Base-by-base conservation (phyloP, 2,329 filamentous ascomycete genomes). In the Pseudofabraea citricarpa region DNA sequence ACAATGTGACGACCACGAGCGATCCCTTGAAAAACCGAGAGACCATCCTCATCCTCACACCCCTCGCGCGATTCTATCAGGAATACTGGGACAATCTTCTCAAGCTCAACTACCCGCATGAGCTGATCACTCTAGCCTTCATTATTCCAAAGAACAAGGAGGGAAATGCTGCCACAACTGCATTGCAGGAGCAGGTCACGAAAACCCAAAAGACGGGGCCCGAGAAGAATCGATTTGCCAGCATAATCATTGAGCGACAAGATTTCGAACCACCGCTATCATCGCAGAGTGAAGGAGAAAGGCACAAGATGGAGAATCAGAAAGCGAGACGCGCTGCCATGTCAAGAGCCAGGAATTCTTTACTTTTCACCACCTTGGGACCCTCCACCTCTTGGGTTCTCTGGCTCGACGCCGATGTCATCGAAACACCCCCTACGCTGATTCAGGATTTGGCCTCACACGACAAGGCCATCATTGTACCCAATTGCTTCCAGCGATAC, bases 21-120 rank as follows among this genome's bases (percentile, higher is more conserved):
- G 77, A 86, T 52, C 88, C 93, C 2, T 71, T 89, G 40, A 78
- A 74, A 49, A 93, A 95, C 62, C 73, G 80, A 53, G 93, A 98
- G 70, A 85, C 84, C 40, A 76, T 98, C 47, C 81, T 98, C 43
- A 87, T 98, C 60, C 77, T 98, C 48, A 96, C 93, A 1, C 93
- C 93, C 8, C 83, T 98, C 68, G 86, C 89, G 23, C 81, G 87
- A 50, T 98, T 97, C 74, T 97, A 96, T 67, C 83, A 87, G 56
- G 83, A 78, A 55, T 98, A 97, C 72, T 98, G 93, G 91, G 85
- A 94, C 64, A 98, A 97, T 58, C 74, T 98, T 21, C 64, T 90
- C 54, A 80, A 80, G 61, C 76, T 98, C 44, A 77, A 69, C 58
- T 98, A 97, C 64, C 93, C 93, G 3, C 93, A 96, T 68, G 87